Conservation (phyloP, 257 asterid genomes). For the Nyctanthes arbortristis region DNA sequence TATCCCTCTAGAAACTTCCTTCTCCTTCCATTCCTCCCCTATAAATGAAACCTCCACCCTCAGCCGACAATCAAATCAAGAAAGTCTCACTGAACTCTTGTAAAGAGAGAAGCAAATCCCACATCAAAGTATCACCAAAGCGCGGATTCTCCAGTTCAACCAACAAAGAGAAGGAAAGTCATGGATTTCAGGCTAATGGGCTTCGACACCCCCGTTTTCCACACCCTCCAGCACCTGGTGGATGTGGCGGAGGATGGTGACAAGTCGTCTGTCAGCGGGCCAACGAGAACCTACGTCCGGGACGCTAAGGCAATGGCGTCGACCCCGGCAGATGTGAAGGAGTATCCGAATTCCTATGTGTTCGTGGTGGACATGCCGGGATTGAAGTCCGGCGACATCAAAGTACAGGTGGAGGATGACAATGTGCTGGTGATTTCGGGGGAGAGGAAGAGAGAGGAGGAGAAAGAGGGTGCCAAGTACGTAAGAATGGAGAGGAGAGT, state of each 20-base stretch:
- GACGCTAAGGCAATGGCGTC: conserved; percentile 82
- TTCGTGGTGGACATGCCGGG: conserved; percentile 86
- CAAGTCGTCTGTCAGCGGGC: conserved; percentile 34
- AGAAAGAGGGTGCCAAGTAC: conserved; percentile 56
- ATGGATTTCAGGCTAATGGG: conserved; percentile 71
- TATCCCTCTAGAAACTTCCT: conserved; percentile 30
- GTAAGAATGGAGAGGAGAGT: conserved; percentile 76
- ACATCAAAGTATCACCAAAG: background rate
- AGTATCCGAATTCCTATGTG: conserved; percentile 49
- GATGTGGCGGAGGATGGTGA: conserved; percentile 36
- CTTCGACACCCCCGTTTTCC: conserved; percentile 51
- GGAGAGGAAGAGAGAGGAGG: conserved; percentile 64
- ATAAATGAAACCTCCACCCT: background rate
- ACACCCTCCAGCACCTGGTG: conserved; percentile 52
- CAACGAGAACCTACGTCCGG: conserved; percentile 59
- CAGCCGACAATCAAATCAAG: no score
- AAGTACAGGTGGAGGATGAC: conserved; percentile 73
- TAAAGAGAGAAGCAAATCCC: background rate
- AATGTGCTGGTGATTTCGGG: conserved; percentile 58
- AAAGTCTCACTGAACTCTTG: background rate
- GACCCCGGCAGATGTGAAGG: conserved; percentile 78
- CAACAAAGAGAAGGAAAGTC: conserved; percentile 4
- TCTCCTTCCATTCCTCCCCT: background rate
- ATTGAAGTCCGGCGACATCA: conserved; percentile 63
- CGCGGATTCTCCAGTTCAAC: background rate